Base-by-base conservation (phyloP, 1,284 basidiomycete genomes). In the Boletus austroedulis region DNA sequence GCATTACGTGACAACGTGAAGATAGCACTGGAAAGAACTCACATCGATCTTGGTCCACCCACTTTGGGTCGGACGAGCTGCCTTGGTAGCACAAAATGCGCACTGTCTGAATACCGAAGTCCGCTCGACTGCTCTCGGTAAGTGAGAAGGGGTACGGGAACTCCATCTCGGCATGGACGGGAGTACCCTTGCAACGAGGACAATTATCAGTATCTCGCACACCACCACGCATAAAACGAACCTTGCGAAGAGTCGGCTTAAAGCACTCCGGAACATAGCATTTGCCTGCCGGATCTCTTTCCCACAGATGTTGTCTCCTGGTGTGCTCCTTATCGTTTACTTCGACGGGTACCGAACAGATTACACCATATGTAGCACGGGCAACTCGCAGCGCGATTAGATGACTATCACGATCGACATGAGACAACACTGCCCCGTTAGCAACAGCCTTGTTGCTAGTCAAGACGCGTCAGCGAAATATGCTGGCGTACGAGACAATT, bases 401-500 rank as follows among this genome's bases (percentile, higher is more conserved):
- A 55, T 77, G 62, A 21, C 50, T 43, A 2, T 52, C 57, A 56
- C 76, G 77, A 59, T 82, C 77, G 12, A 82, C 55, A 55, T 77
- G 78, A 59, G 76, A 81, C 5, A 77, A 80, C 7, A 82, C 71
- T 0, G 78, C 80, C 2, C 82, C 81, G 53, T 82, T 77, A 0
- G 81, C 76, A 2, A 82, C 82, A 0, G 79, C 80, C 62, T 82
- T 83, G 53, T 79, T 81, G 19, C 80, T 82, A 7, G 78, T n/a
- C n/a, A 26, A 48, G 53, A n/a, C 0, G 10, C 12, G 11, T 65
- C 28, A 63, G 43, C 10, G 10, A 45, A 26, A 12, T 2, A 15
- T 11, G 40, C n/a, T 15, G 19, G 9, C 48, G 26, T n/a, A n/a
- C n/a, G n/a, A n/a, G n/a, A n/a, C n/a, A n/a, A n/a, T 12, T 24